Evolutionary conservation across 306 rosid genomes (phyloP).

Genomic region (Urtica urens): DNA sequence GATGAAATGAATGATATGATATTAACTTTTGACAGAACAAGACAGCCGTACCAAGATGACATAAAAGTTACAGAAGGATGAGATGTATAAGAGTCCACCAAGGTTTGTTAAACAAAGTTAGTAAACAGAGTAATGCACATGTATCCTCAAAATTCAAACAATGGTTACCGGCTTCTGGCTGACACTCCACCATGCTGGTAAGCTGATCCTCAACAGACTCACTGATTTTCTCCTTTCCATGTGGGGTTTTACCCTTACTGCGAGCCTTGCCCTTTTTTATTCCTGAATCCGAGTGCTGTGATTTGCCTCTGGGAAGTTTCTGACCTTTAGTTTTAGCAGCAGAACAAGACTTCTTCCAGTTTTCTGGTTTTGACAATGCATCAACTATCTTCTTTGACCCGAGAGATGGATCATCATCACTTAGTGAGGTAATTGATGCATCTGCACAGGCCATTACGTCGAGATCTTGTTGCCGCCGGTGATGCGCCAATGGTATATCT

Average conservation of each 20-base stretch:
- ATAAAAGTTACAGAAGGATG: neutral
- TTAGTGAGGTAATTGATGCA: constrained; percentile 33
- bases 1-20: constrained; percentile 2
- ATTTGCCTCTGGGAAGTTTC: constrained; percentile 44
- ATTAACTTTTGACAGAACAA: too few relatives aligned
- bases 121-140: neutral
- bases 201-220: constrained; percentile 26
- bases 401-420: constrained; percentile 10
- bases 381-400: constrained; percentile 7
- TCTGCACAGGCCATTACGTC: constrained; percentile 26
- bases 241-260: constrained; percentile 38
- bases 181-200: constrained; percentile 28
- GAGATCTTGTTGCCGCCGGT: constrained; percentile 31
- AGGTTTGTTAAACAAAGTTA: neutral
- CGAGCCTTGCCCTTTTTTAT: constrained; percentile 31
- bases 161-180: constrained; percentile 43
- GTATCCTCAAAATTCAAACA: neutral
- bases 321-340: constrained; percentile 38
- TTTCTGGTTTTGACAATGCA: constrained; percentile 27
- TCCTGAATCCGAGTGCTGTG: constrained; percentile 42
- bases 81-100: too few relatives aligned
- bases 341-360: constrained; percentile 22
- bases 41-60: too few relatives aligned
- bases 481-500: constrained; percentile 44
- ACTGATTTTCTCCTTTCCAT: constrained; percentile 36